These are phyloP conservation scores for Epichloe glyceriae DNA, from an alignment of 2,329 filamentous ascomycete genomes.

Conservation along the genomic window DNA sequence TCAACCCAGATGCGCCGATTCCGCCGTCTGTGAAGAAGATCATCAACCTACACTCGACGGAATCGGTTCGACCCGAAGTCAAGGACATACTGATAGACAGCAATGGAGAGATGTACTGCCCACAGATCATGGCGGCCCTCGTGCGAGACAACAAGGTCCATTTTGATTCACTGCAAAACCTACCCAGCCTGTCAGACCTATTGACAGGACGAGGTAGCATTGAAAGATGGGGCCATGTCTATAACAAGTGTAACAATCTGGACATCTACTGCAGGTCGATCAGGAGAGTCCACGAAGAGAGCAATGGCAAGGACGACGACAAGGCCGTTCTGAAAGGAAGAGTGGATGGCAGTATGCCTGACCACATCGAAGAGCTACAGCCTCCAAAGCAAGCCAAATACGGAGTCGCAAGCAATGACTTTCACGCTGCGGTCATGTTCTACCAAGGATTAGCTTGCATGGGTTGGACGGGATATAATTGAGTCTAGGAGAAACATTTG, in stretches of 20 bases:
- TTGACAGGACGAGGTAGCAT: background rate
- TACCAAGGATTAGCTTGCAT: conserved; percentile 3
- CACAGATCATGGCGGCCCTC: background rate
- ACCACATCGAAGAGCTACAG: conserved; percentile 12
- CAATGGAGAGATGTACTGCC: conserved; percentile 7
- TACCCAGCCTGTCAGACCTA: conserved; percentile 15
- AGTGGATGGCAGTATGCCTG: conserved; percentile 8
- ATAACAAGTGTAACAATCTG: conserved; percentile 7
- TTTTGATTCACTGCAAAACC: conserved; percentile 17
- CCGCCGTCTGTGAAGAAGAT: conserved; percentile 8
- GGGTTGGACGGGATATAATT: conserved; percentile 3
- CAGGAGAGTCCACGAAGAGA: background rate
- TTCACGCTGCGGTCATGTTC: background rate
- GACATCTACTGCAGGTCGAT: conserved; percentile 12
- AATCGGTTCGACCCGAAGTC: conserved; percentile 4
- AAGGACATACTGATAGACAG: conserved; percentile 4
- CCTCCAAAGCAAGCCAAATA: background rate
- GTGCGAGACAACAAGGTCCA: conserved; percentile 16
- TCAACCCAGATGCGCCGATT: conserved; percentile 22
- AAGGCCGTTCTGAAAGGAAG: background rate
- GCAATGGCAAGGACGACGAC: background rate
- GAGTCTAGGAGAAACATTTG: background rate
- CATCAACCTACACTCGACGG: conserved; percentile 10
- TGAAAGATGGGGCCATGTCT: background rate
- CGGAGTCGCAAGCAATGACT: conserved; percentile 1